Base-by-base conservation (phyloP, 352 stramenopile genomes). In the Phytophthora crassamura region DNA sequence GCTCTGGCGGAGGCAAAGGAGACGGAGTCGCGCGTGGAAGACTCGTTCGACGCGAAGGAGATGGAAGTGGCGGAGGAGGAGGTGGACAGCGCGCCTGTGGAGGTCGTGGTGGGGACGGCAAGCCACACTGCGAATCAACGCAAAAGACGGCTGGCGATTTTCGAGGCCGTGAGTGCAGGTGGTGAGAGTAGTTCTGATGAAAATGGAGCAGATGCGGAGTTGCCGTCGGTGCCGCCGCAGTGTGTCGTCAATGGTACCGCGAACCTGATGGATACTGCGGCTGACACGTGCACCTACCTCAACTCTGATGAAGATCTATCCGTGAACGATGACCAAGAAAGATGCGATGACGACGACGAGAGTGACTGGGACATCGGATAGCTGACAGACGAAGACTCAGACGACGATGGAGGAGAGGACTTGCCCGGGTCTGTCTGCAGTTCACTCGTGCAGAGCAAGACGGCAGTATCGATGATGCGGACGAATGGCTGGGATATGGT, bases 241-340 rank as follows among this genome's bases (percentile, higher is more conserved):
- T 52, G 41, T 30, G 52, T 60, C 12, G 34, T 52, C 10, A 32
- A 61, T 14, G 53, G 32, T 3, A 18, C 46, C 9, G 40, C 53
- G 0, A 61, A 61, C 16, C 8, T 60, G 28, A 60, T 60, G 53
- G 20, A 33, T 3, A 28, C 39, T 33, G 52, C 30, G 5, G 41
- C 52, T 1, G 28, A 41, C 0, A 0, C 11, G 25, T 58, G 50
- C 32, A 42, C 25, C 14, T 25, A 33, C 9, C 28, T 59, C 4
- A 51, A 59, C 14, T 59, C 52, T 5, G 40, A 59, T 14, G 39
- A 59, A 30, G 52, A 51, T 16, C 32, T 28, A 4, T 7, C 18
- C 7, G 28, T 48, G 18, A 9, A 48, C 12, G 48, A 45, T 22
- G 16, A 20, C 18, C n/a, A 6, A 11, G 18, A 46, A 22, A 25